These are phyloP conservation scores for Pezicula radicicola DNA, from an alignment of 2,329 filamentous ascomycete species.

Conservation along the genomic window DNA sequence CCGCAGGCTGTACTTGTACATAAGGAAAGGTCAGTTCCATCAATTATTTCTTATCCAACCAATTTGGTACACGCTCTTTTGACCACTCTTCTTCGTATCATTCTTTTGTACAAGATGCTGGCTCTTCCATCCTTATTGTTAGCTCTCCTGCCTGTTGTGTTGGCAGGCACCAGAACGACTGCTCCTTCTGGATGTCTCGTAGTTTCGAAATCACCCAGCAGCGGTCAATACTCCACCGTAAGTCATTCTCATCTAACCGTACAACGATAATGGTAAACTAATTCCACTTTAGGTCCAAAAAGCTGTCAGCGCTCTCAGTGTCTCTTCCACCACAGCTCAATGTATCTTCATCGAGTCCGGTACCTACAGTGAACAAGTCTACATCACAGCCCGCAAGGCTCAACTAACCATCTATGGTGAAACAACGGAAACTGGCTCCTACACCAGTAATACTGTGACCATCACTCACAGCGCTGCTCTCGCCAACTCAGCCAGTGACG, in stretches of 20 bases:
- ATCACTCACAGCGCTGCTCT: conserved; percentile 33
- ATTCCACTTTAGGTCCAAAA: conserved; percentile 32
- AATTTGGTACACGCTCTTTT: not conserved
- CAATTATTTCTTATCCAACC: not conserved
- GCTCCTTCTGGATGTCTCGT: conserved; percentile 40
- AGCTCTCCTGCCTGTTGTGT: conserved; percentile 1
- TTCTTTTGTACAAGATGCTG: not conserved
- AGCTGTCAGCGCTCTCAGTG: conserved; percentile 44
- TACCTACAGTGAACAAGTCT: conserved; percentile 53
- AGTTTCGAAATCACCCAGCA: conserved; percentile 27
- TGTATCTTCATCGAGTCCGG: conserved; percentile 52
- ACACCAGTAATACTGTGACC: conserved; percentile 46
- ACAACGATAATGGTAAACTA: not conserved
- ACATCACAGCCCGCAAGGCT: conserved; percentile 40
- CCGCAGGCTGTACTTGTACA: no score
- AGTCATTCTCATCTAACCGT: not conserved
- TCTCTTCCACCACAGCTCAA: conserved; percentile 37
- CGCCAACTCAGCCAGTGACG: conserved; percentile 35
- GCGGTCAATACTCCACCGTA: conserved; percentile 37
- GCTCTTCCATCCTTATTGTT: not conserved
- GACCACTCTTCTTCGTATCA: not conserved
- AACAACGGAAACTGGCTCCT: conserved; percentile 40
- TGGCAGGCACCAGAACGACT: conserved; percentile 28
- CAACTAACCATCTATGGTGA: conserved; percentile 50
- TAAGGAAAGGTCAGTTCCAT: no score